Percentiles rank a stretch among this genome's conserved stretches.
These are phyloP conservation scores for Neurospora sp. DNA, from an alignment of 2,329 filamentous ascomycete genomes.

Conservation along the genomic window DNA sequence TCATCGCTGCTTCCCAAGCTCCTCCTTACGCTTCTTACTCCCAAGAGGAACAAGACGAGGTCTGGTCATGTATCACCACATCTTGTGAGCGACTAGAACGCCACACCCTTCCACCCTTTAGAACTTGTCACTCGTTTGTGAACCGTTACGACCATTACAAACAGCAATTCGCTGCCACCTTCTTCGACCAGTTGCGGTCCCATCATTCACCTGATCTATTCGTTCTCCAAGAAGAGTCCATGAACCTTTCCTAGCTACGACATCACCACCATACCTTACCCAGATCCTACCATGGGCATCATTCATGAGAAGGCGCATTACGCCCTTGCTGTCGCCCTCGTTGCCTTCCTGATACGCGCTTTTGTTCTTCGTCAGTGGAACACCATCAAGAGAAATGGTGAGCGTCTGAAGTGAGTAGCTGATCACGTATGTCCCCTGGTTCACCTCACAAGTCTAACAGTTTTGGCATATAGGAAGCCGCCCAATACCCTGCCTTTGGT, in stretches of 20 bases:
- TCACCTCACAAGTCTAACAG: slow-evolving; percentile 4
- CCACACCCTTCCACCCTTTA: background rate
- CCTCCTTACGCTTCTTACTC: no score
- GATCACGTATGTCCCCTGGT: background rate
- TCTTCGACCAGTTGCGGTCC: background rate
- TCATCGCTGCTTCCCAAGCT: background rate
- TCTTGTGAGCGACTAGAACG: background rate
- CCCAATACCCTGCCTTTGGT: slow-evolving; percentile 43
- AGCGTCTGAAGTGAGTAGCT: slow-evolving; percentile 22
- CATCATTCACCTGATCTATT: background rate
- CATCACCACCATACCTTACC: background rate
- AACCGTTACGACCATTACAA: background rate
- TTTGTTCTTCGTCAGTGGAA: slow-evolving; percentile 3
- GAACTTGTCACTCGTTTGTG: background rate
- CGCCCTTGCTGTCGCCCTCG: slow-evolving; percentile 4
- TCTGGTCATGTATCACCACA: background rate
- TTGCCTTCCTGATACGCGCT: slow-evolving; percentile 10
- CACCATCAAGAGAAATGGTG: slow-evolving; percentile 20
- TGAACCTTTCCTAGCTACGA: background rate
- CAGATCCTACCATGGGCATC: slow-evolving; percentile 11
- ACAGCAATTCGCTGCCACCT: background rate
- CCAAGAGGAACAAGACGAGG: background rate
- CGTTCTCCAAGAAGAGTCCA: background rate
- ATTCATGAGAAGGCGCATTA: slow-evolving; percentile 8
- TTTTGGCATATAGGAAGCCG: slow-evolving; percentile 27